Conservation (phyloP, 2,329 filamentous ascomycete species). For the Colletotrichum coccodes region DNA sequence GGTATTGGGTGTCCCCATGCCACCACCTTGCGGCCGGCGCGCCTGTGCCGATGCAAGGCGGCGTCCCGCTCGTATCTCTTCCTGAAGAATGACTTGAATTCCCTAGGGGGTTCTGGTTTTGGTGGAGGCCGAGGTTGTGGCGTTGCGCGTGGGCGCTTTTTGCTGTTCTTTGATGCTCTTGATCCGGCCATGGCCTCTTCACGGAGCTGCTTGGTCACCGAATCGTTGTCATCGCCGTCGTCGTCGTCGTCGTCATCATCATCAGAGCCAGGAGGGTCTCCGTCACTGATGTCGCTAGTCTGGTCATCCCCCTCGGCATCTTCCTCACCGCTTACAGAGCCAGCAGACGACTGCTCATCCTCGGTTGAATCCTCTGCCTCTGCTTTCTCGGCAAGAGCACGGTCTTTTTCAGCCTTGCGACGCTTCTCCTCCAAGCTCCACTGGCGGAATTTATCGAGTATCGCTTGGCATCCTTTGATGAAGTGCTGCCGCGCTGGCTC, state of each 20-base stretch:
- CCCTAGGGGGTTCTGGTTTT: constrained; percentile 57
- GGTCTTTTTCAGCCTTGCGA: constrained; percentile 80
- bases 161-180: constrained; percentile 46
- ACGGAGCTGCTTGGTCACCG: constrained; percentile 78
- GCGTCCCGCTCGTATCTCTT: constrained; percentile 84
- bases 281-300: constrained; percentile 37
- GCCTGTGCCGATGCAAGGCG: constrained; percentile 78
- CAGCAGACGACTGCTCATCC: constrained; percentile 24
- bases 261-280: constrained; percentile 63
- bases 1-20: constrained; percentile 88
- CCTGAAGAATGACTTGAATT: constrained; percentile 88
- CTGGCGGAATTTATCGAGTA: constrained; percentile 86
- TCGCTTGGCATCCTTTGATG: constrained; percentile 81
- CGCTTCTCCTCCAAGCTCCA: constrained; percentile 94
- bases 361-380: constrained; percentile 42
- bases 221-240: constrained; percentile 78
- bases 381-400: constrained; percentile 61
- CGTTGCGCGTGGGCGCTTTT: constrained; percentile 41
- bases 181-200: constrained; percentile 73
- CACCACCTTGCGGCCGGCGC: constrained; percentile 74
- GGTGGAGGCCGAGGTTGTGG: constrained; percentile 36
- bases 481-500: constrained; percentile 88
- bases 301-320: constrained; percentile 46
- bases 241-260: constrained; percentile 76
- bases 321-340: constrained; percentile 44